Base-by-base conservation (phyloP, 2,329 filamentous ascomycete species). In the Phyllachora maydis region DNA sequence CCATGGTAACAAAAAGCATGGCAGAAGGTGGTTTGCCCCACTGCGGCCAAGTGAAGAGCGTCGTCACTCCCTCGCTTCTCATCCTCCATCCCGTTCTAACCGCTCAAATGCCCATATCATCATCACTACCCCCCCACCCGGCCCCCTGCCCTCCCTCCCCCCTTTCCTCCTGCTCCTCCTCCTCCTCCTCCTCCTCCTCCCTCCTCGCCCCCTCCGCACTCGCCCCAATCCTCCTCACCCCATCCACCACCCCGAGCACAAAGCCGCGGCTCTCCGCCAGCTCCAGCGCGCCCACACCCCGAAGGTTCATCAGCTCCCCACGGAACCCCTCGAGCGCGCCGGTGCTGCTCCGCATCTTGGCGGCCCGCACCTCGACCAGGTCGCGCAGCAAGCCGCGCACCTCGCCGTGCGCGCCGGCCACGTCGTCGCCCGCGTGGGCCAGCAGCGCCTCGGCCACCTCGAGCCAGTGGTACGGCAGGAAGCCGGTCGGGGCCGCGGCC, bases 391-490 rank as follows among this genome's bases (percentile, higher is more conserved):
- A 43, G 14, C 74, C 64, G 5, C 83, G 58, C 6, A 90, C 71
- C 33, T 71, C 66, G 33, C 82, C 72, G 3, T 77, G 60, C 1
- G 30, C 56, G 17, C 65, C 37, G 40, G 61, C 28, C 23, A 95
- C 63, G 43, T 93, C 83, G 45, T 93, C 83, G 14, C 66, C 61
- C 4, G 83, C 83, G 26, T 79, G 74, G 22, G 83, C 75, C 3
- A 98, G 63, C 21, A 98, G 55, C 42, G 90, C 69, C 47, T 92
- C 82, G 11, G 76, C 73, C 6, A 95, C 52, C 49, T 95, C 88
- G 19, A 91, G 63, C 83, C 85, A 98, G 52, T 95, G 85, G 43
- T 91, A 95, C 0, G 88, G 88, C 16, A 98, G 54, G 9, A 71
- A 66, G 19, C 69, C 67, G 1, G 68, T 51, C 6, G 72, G 67